phyloP scores from a whole-genome alignment of 805 yeast species.

The Saccharomyces jurei region DNA sequence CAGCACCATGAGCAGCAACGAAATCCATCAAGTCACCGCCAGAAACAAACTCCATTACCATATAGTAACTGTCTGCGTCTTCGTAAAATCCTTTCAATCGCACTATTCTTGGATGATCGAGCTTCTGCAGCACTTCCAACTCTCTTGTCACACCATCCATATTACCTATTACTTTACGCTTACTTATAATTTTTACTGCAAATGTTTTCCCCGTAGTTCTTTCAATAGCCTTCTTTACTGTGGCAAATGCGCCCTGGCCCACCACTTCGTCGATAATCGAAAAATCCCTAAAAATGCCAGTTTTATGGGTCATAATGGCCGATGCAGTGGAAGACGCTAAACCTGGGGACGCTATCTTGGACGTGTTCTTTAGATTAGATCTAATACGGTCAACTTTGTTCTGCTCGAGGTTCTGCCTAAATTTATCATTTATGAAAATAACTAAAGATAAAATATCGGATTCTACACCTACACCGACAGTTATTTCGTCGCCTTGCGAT shows the following conservation, averaged over 20 bases:
- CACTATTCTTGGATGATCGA: conserved; percentile 83
- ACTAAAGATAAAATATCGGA: conserved; percentile 51
- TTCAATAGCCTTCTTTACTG: conserved; percentile 85
- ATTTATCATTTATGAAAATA: conserved; percentile 35
- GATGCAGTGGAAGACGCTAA: not conserved
- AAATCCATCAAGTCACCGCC: conserved; percentile 98
- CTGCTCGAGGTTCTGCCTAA: conserved; percentile 22
- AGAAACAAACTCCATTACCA: conserved; percentile 92
- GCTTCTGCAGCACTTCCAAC: conserved; percentile 63
- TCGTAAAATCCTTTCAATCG: conserved; percentile 76
- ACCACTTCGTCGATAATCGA: conserved; percentile 76
- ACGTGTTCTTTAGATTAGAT: not conserved
- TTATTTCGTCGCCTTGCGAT: conserved; percentile 87
- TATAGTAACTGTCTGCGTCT: conserved; percentile 69
- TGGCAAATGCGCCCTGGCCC: conserved; percentile 98
- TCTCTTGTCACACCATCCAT: conserved; percentile 81
- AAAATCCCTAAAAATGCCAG: conserved; percentile 60
- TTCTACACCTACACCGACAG: conserved; percentile 80
- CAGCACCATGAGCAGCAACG: conserved; percentile 84
- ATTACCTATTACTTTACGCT: conserved; percentile 71
- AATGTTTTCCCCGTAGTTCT: conserved; percentile 75
- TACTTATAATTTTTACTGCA: conserved; percentile 86
- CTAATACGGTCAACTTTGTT: conserved; percentile 7
- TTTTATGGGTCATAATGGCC: not conserved
- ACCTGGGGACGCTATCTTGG: conserved; percentile 2